A percentile compares a stretch with the other conserved stretches of the same genome.
These are phyloP conservation scores for Opeltia flavorubescens DNA, from an alignment of 495 filamentous ascomycete genomes.

Conservation along the genomic window DNA sequence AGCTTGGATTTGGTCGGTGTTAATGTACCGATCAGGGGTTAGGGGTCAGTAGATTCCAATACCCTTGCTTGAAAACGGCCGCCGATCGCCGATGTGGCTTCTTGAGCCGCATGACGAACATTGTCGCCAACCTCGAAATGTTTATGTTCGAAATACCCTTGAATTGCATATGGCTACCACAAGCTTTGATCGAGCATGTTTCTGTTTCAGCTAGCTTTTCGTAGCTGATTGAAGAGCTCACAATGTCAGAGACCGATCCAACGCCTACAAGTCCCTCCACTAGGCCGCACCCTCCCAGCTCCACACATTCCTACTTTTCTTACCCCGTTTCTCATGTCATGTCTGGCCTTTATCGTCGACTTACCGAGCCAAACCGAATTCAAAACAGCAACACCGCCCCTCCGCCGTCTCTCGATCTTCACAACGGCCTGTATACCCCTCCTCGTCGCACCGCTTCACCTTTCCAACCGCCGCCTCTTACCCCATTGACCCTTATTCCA, in stretches of 20 bases:
- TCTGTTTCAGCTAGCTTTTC: background rate
- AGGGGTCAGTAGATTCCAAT: too few species aligned
- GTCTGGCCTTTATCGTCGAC: slow-evolving; percentile 36
- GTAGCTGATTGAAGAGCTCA: background rate
- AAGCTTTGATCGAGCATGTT: background rate
- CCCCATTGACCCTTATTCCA: slow-evolving; percentile 33
- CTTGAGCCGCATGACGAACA: too few species aligned
- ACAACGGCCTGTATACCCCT: slow-evolving; percentile 31
- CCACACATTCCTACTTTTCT: slow-evolving; percentile 34
- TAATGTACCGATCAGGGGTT: too few species aligned
- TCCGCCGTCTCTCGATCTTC: slow-evolving; percentile 16
- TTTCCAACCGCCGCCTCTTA: slow-evolving; percentile 46
- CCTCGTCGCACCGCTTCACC: slow-evolving; percentile 38
- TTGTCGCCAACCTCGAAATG: too few species aligned
- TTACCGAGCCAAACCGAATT: slow-evolving; percentile 28
- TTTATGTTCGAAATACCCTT: too few species aligned
- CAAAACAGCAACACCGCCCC: slow-evolving; percentile 16
- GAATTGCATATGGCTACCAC: background rate
- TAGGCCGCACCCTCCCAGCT: slow-evolving; percentile 25
- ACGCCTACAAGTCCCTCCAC: slow-evolving; percentile 1
- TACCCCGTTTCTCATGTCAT: slow-evolving; percentile 42
- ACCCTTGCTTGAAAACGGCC: too few species aligned
- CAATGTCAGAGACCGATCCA: background rate
- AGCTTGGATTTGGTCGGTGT: too few species aligned
- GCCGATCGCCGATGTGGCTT: too few species aligned